phyloP scores from a whole-genome alignment of 306 rosid species.

The Vachellia pachyceras region DNA sequence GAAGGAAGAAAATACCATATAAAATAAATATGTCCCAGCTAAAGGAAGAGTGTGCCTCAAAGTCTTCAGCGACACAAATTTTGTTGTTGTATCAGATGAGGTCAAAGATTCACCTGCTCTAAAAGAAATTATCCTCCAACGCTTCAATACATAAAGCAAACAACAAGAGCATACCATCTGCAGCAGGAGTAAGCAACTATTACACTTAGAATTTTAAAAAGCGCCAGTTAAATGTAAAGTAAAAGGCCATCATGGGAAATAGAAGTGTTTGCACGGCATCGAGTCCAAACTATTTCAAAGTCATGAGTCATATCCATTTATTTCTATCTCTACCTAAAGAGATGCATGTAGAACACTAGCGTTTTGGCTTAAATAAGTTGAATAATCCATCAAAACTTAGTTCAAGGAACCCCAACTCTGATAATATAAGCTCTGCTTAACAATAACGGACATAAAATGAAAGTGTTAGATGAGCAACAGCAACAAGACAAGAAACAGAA shows the following conservation, averaged over 20 bases:
- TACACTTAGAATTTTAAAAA: slow-evolving; percentile 22
- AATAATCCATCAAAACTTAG: not conserved
- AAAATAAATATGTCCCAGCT: slow-evolving; percentile 87
- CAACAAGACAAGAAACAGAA: not conserved
- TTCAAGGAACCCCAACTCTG: not conserved
- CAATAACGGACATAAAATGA: not conserved
- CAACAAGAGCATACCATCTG: slow-evolving; percentile 86
- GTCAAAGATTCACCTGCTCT: slow-evolving; percentile 57
- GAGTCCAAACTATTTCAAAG: not conserved
- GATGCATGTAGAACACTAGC: not conserved
- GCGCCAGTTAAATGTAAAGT: slow-evolving; percentile 14
- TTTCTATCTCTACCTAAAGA: not conserved
- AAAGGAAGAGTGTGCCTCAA: slow-evolving; percentile 83
- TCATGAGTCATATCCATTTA: not conserved
- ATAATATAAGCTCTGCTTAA: not conserved
- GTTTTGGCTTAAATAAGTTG: not conserved
- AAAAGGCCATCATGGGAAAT: not conserved
- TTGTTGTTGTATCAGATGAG: slow-evolving; percentile 55
- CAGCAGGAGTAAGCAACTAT: slow-evolving; percentile 39
- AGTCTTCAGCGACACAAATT: slow-evolving; percentile 72
- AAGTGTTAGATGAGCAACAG: not conserved
- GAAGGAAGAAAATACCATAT: slow-evolving; percentile 65
- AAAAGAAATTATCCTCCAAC: slow-evolving; percentile 78
- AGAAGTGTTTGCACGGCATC: not conserved
- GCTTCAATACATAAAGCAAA: slow-evolving; percentile 74